phyloP scores from a whole-genome alignment of 2,329 filamentous ascomycete genomes.

The Leptographium radiaticola region DNA sequence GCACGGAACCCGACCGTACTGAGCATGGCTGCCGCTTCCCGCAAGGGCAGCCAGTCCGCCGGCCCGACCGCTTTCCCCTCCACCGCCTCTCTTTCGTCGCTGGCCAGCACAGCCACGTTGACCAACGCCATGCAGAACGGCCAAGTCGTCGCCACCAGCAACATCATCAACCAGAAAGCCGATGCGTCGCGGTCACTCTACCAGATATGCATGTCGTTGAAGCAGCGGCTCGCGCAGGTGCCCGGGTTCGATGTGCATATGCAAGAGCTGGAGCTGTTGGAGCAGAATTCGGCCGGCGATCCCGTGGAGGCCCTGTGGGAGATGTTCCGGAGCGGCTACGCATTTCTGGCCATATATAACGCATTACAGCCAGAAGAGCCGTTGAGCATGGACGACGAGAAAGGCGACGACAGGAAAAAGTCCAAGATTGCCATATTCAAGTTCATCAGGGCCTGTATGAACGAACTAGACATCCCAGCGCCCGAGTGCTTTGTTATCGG shows the following conservation, averaged over 20 bases:
- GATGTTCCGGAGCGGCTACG: constrained; percentile 69
- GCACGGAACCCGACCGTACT: constrained; percentile 32
- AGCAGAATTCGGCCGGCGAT: constrained; percentile 50
- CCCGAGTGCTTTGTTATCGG: constrained; percentile 84
- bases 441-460: constrained; percentile 80
- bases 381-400: constrained; percentile 52
- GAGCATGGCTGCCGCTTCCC: constrained; percentile 32
- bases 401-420: constrained; percentile 53
- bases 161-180: constrained; percentile 95
- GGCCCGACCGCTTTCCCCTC: constrained; percentile 44
- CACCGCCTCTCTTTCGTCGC: constrained; percentile 36
- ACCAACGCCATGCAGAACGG: constrained; percentile 34
- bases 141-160: constrained; percentile 64
- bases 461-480: constrained; percentile 64
- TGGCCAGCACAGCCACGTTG: constrained; percentile 30
- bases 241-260: constrained; percentile 70
- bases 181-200: constrained; percentile 87
- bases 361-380: constrained; percentile 57
- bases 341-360: constrained; percentile 83
- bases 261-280: constrained; percentile 55
- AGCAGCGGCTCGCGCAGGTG: constrained; percentile 68
- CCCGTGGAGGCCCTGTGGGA: constrained; percentile 89
- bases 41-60: constrained; percentile 47
- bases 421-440: constrained; percentile 84
- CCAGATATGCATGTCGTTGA: constrained; percentile 82